phyloP scores from a whole-genome alignment of 1,139 yeast species.

The Pichia sp. region DNA sequence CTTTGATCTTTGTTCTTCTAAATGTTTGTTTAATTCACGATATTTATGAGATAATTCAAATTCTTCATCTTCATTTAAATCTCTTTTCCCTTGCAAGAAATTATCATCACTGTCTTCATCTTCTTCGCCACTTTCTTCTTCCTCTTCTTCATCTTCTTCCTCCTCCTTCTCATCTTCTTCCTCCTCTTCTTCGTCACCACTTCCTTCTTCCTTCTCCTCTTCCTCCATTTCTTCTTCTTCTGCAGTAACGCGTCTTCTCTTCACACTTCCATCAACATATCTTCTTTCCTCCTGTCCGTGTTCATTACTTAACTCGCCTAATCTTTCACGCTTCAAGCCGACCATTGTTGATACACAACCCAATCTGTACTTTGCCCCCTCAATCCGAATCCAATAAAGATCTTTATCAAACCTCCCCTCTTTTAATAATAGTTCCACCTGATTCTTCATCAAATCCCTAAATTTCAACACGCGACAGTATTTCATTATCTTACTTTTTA shows the following conservation, averaged over 20 bases:
- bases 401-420: too few species aligned
- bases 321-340: too few species aligned
- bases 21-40: slow-evolving; percentile 29
- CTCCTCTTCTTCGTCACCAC: slow-evolving; percentile 1
- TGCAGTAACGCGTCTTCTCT: neutral
- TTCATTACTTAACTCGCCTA: too few species aligned
- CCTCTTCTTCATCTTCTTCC: slow-evolving; percentile 14
- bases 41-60: slow-evolving; percentile 32
- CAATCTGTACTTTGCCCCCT: too few species aligned
- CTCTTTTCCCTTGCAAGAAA: slow-evolving; percentile 1
- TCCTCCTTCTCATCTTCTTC: slow-evolving; percentile 8
- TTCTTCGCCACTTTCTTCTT: slow-evolving; percentile 19
- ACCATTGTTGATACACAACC: too few species aligned
- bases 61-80: slow-evolving; percentile 25
- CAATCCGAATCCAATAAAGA: too few species aligned
- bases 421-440: too few species aligned
- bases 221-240: neutral
- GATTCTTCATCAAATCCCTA: too few species aligned
- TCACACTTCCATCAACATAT: neutral
- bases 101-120: slow-evolving; percentile 19
- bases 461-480: too few species aligned
- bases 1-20: slow-evolving; percentile 34
- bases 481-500: too few species aligned
- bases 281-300: neutral
- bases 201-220: neutral